Conservation (phyloP, 768 basidiomycete genomes). For the Lentinula detonsa region DNA sequence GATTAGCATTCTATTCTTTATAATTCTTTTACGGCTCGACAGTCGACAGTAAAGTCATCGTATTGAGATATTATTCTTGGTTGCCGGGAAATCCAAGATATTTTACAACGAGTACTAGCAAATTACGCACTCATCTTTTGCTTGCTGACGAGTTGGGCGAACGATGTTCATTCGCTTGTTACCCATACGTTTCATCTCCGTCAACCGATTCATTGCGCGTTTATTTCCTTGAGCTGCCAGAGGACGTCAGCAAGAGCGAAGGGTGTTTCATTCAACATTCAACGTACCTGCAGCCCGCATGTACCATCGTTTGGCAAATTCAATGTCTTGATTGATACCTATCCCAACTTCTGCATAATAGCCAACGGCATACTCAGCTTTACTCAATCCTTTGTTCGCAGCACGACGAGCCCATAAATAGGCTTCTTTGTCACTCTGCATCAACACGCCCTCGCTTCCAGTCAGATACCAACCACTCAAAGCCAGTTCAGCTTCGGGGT, state of each 20-base stretch:
- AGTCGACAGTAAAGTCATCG: not conserved
- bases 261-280: not conserved
- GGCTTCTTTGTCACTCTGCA: constrained; percentile 98
- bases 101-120: constrained; percentile 31
- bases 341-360: constrained; percentile 98
- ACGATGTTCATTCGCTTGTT: constrained; percentile 71
- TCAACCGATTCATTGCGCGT: constrained; percentile 91
- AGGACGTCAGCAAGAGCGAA: not conserved
- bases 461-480: constrained; percentile 98
- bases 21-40: not conserved
- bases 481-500: constrained; percentile 91
- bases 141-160: constrained; percentile 89
- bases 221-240: constrained; percentile 91
- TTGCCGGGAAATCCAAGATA: not conserved
- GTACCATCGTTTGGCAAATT: constrained; percentile 97
- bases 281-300: constrained; percentile 94
- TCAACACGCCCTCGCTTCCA: constrained; percentile 89
- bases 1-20: not conserved
- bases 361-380: constrained; percentile 98
- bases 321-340: constrained; percentile 92
- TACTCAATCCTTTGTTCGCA: constrained; percentile 93
- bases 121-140: constrained; percentile 90
- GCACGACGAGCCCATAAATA: constrained; percentile 96
- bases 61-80: not conserved
- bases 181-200: constrained; percentile 90